Evolutionary conservation across 2,329 filamentous ascomycete genomes (phyloP).

Genomic region (Cordyceps javanica): DNA sequence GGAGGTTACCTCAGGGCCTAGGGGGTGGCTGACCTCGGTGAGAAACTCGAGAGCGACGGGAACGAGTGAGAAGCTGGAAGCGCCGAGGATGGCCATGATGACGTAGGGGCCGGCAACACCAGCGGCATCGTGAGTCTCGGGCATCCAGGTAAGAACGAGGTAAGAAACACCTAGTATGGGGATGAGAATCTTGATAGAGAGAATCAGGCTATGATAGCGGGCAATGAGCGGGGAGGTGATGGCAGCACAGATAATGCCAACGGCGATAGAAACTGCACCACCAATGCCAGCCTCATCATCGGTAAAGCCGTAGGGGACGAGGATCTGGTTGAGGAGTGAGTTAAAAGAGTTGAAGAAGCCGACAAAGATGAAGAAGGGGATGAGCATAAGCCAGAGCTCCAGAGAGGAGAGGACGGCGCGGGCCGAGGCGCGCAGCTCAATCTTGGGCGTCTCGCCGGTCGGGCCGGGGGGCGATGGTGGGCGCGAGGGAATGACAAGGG

Average conservation of each 20-base stretch:
- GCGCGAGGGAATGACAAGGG: constrained; percentile 70
- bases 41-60: constrained; percentile 83
- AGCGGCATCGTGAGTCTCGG: constrained; percentile 46
- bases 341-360: constrained; percentile 92
- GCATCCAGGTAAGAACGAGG: constrained; percentile 76
- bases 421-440: constrained; percentile 44
- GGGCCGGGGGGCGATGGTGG: constrained; percentile 74
- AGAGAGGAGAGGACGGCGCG: constrained; percentile 48
- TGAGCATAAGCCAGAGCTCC: constrained; percentile 73
- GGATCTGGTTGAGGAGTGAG: constrained; percentile 82
- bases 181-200: constrained; percentile 65
- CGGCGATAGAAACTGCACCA: constrained; percentile 81
- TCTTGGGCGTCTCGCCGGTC: constrained; percentile 55
- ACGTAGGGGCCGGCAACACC: constrained; percentile 69
- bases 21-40: constrained; percentile 80
- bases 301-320: constrained; percentile 76
- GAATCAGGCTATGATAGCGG: constrained; percentile 71
- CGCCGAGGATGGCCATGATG: constrained; percentile 70
- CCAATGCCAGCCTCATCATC: constrained; percentile 84
- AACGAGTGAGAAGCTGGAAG: constrained; percentile 70
- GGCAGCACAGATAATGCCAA: constrained; percentile 73
- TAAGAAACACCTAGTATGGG: constrained; percentile 70
- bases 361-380: constrained; percentile 80
- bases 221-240: constrained; percentile 78
- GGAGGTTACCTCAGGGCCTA: constrained; percentile 77